Evolutionary conservation across 495 filamentous ascomycete genomes (phyloP).

Genomic region (Halenospora varia): DNA sequence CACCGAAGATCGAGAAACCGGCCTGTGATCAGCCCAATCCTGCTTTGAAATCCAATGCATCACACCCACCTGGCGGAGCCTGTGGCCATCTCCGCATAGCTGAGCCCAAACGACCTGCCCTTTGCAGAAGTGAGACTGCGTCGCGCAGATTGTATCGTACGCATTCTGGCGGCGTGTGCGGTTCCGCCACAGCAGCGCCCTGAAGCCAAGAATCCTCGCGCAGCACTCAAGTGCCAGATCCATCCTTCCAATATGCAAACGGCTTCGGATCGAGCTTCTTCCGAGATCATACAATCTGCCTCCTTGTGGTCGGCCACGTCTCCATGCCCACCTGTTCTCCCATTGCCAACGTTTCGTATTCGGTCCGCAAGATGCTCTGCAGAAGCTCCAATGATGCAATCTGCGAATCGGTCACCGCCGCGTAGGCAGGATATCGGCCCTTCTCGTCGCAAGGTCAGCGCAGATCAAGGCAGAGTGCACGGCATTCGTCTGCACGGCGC

Average conservation of each 20-base stretch:
- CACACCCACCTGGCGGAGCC: neutral
- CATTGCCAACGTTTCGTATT: constrained; percentile 6
- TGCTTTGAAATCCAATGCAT: constrained; percentile 1
- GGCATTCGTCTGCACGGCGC: too few relatives aligned
- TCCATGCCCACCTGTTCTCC: constrained; percentile 2
- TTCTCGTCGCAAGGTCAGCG: constrained; percentile 13
- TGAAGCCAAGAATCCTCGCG: neutral
- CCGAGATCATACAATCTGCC: neutral
- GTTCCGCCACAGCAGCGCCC: neutral
- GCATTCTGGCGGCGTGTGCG: constrained; percentile 1
- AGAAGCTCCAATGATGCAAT: constrained; percentile 4
- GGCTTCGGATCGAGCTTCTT: constrained; percentile 1
- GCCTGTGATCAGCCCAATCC: constrained; percentile 5
- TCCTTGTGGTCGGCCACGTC: constrained; percentile 1
- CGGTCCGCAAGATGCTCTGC: neutral
- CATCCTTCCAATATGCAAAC: constrained; percentile 7
- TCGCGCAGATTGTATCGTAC: neutral
- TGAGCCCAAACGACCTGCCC: constrained; percentile 3
- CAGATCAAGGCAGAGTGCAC: constrained; percentile 6
- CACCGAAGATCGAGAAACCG: constrained; percentile 1
- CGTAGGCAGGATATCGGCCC: constrained; percentile 11
- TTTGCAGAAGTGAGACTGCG: constrained; percentile 1
- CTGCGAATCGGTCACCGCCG: constrained; percentile 9
- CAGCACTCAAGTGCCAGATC: neutral
- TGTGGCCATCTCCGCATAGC: neutral